These are phyloP conservation scores for Biancaea sappan DNA, from an alignment of 306 rosid species.

Conservation along the genomic window DNA sequence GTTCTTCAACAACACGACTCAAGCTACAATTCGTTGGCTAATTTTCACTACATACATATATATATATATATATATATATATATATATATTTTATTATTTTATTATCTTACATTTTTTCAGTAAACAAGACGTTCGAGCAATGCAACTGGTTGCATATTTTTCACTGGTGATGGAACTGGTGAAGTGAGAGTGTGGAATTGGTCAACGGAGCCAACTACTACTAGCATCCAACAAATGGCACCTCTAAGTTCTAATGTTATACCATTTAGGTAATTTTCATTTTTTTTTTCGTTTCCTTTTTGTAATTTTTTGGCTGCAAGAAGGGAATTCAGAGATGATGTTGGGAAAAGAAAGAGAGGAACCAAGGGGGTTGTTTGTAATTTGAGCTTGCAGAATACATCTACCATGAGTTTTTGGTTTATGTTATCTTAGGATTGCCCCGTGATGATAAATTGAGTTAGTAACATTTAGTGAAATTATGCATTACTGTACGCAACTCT, in stretches of 20 bases:
- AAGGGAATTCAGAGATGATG: slow-evolving; percentile 29
- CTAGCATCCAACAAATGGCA: slow-evolving; percentile 34
- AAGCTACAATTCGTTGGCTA: no score
- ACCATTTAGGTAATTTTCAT: slow-evolving; percentile 26
- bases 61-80: no score
- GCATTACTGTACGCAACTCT: neutral
- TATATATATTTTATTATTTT: no score
- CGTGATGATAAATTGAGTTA: neutral
- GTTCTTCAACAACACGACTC: no score
- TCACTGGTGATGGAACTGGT: slow-evolving; percentile 94
- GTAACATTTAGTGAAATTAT: slow-evolving; percentile 20
- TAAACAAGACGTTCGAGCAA: slow-evolving; percentile 78
- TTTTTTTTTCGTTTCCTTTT: slow-evolving; percentile 44
- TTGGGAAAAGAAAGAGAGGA: neutral
- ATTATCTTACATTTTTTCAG: no score
- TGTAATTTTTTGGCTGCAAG: slow-evolving; percentile 46
- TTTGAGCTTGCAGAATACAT: slow-evolving; percentile 35
- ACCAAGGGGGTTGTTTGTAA: slow-evolving; percentile 3
- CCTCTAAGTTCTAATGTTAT: neutral
- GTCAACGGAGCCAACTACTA: slow-evolving; percentile 48
- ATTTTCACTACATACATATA: no score
- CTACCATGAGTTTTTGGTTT: slow-evolving; percentile 35
- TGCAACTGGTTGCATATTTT: slow-evolving; percentile 83
- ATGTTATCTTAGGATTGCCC: neutral
- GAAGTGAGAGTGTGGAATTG: slow-evolving; percentile 89